A percentile compares a stretch with the other conserved stretches of the same genome.
phyloP scores from a whole-genome alignment of 148 eudicot species.

The Diospyros kaki region DNA sequence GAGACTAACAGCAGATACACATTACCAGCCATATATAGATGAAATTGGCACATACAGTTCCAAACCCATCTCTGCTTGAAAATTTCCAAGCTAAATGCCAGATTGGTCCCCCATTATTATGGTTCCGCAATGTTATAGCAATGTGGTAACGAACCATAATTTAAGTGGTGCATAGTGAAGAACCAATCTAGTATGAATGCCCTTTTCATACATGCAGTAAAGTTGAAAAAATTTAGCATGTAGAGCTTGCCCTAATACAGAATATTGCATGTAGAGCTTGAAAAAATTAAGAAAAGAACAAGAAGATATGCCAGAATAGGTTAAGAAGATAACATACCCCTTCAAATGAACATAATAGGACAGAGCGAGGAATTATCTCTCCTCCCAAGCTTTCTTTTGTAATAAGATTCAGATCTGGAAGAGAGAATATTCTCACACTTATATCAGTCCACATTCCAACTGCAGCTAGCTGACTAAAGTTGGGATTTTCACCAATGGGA shows the following conservation, averaged over 20 bases:
- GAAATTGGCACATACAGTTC: slow-evolving; percentile 4
- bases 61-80: not conserved
- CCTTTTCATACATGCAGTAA: not conserved
- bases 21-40: not conserved
- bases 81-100: not conserved
- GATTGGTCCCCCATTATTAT: not conserved
- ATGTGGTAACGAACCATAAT: not conserved
- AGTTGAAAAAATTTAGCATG: too few species aligned
- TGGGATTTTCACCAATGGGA: slow-evolving; percentile 77
- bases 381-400: slow-evolving; percentile 90
- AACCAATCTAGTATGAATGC: not conserved
- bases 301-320: not conserved
- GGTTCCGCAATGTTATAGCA: not conserved
- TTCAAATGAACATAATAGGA: slow-evolving; percentile 90
- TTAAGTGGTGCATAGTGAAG: not conserved
- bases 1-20: not conserved
- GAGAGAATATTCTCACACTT: slow-evolving; percentile 75
- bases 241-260: not conserved
- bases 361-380: slow-evolving; percentile 97
- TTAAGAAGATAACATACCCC: slow-evolving; percentile 55
- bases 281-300: not conserved
- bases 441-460: slow-evolving; percentile 99
- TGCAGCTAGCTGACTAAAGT: slow-evolving; percentile 80
- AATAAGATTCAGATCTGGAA: slow-evolving; percentile 82
- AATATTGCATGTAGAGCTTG: not conserved